These are phyloP conservation scores for Dipodascus geniculatus DNA, from an alignment of 805 yeast species.

Conservation along the genomic window DNA sequence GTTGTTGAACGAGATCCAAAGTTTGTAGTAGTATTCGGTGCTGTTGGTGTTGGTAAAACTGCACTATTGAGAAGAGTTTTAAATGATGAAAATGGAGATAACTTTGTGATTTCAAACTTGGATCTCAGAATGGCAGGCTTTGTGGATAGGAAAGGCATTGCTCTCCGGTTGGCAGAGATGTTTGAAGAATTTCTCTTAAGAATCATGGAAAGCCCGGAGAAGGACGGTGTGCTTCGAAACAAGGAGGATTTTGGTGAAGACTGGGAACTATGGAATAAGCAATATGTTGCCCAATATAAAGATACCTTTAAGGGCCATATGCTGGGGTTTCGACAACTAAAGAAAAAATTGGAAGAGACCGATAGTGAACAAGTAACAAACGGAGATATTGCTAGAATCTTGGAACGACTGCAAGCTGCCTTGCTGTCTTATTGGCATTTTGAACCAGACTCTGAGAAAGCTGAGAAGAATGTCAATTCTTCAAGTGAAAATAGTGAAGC, in stretches of 20 bases:
- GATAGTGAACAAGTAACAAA: conserved; percentile 4
- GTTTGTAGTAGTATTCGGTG: conserved; percentile 13
- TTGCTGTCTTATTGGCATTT: conserved; percentile 14
- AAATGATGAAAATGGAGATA: conserved; percentile 6
- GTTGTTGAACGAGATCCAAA: conserved; percentile 10
- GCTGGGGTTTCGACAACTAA: conserved; percentile 12
- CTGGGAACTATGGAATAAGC: neutral
- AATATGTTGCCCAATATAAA: conserved; percentile 6
- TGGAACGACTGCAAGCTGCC: conserved; percentile 10
- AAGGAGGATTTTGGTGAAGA: conserved; percentile 3
- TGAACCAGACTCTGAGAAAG: conserved; percentile 10
- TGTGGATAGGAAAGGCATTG: conserved; percentile 12
- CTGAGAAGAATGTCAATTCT: conserved; percentile 4
- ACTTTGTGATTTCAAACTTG: conserved; percentile 10
- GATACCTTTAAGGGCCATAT: conserved; percentile 12
- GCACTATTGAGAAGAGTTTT: conserved; percentile 13
- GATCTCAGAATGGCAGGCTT: conserved; percentile 14
- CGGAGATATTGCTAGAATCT: conserved; percentile 10
- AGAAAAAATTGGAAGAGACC: conserved; percentile 8
- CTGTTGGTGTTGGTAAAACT: conserved; percentile 13
- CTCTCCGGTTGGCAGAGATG: conserved; percentile 9
- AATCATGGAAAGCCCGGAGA: conserved; percentile 7
- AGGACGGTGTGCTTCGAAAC: conserved; percentile 6
- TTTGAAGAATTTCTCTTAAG: conserved; percentile 10
- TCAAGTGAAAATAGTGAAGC: conserved; percentile 1